Evolutionary conservation across 1,284 basidiomycete species (phyloP).

Genomic region (Rhodotorula sp.): DNA sequence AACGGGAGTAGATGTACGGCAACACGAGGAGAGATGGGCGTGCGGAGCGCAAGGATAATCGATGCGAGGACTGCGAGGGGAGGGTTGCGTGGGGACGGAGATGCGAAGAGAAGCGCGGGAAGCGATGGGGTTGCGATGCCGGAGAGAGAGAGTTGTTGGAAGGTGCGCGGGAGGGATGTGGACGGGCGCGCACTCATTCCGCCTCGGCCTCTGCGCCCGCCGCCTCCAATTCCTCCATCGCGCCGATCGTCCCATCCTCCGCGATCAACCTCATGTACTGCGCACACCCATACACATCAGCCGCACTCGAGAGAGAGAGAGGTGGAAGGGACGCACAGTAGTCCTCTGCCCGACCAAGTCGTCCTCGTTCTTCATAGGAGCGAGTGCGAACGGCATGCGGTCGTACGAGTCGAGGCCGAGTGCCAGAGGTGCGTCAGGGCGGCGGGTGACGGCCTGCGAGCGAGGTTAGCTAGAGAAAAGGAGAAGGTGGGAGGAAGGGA

Average conservation of each 20-base stretch:
- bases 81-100: not conserved
- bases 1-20: not conserved
- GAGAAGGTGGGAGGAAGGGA: too few relatives aligned
- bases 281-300: too few relatives aligned
- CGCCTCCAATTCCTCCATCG: constrained; percentile 22
- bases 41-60: not conserved
- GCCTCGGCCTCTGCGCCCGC: constrained; percentile 10
- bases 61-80: not conserved
- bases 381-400: constrained; percentile 64
- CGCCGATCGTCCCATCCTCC: constrained; percentile 26
- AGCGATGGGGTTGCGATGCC: too few relatives aligned
- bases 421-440: constrained; percentile 57
- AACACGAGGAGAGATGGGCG: too few relatives aligned
- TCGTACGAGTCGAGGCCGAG: constrained; percentile 55
- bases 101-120: not conserved
- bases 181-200: not conserved
- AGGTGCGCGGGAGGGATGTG: not conserved
- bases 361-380: constrained; percentile 55
- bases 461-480: too few relatives aligned
- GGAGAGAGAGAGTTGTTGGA: too few relatives aligned
- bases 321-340: constrained; percentile 52
- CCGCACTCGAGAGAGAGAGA: not conserved
- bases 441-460: constrained; percentile 46
- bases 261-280: constrained; percentile 20
- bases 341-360: constrained; percentile 60